These are phyloP conservation scores for Pichia sp. DNA, from an alignment of 1,139 yeast genomes.

Conservation along the genomic window DNA sequence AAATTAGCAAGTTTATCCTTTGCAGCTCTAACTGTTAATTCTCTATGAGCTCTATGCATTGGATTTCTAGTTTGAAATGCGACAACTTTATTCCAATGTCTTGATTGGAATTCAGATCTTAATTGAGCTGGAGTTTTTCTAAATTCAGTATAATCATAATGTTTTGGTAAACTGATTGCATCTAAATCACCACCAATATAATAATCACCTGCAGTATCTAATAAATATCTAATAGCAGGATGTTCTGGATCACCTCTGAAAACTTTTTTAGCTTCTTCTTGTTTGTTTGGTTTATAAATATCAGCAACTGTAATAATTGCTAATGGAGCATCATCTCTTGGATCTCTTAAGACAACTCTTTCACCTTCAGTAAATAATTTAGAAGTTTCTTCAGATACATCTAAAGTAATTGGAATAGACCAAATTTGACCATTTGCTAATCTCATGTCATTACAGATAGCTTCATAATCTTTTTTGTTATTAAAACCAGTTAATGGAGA, in stretches of 20 bases:
- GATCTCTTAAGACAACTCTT: constrained; percentile 69
- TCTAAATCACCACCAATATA: constrained; percentile 85
- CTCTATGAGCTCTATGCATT: constrained; percentile 97
- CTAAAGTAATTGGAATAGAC: constrained; percentile 91
- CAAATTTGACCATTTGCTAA: constrained; percentile 73
- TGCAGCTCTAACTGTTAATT: constrained; percentile 92
- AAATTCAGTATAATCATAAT: constrained; percentile 81
- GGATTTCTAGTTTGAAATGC: constrained; percentile 99
- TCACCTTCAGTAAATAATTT: constrained; percentile 45
- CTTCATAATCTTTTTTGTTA: constrained; percentile 69
- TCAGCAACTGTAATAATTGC: constrained; percentile 79
- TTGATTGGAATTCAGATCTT: constrained; percentile 70
- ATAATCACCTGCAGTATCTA: constrained; percentile 69
- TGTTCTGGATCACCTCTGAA: constrained; percentile 97
- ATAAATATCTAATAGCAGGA: constrained; percentile 78
- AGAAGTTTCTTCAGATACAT: constrained; percentile 55
- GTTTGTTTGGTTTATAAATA: constrained; percentile 75
- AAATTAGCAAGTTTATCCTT: constrained; percentile 70
- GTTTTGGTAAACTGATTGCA: constrained; percentile 78
- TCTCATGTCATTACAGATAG: constrained; percentile 74
- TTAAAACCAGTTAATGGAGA: constrained; percentile 88
- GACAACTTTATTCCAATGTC: constrained; percentile 86
- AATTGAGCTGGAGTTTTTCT: constrained; percentile 89
- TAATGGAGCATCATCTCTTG: constrained; percentile 72
- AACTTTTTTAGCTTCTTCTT: constrained; percentile 71